Percentiles rank a stretch among this genome's conserved stretches.
Evolutionary conservation across 2,329 filamentous ascomycete species (phyloP).

Genomic region (Thermoascus crustaceus): DNA sequence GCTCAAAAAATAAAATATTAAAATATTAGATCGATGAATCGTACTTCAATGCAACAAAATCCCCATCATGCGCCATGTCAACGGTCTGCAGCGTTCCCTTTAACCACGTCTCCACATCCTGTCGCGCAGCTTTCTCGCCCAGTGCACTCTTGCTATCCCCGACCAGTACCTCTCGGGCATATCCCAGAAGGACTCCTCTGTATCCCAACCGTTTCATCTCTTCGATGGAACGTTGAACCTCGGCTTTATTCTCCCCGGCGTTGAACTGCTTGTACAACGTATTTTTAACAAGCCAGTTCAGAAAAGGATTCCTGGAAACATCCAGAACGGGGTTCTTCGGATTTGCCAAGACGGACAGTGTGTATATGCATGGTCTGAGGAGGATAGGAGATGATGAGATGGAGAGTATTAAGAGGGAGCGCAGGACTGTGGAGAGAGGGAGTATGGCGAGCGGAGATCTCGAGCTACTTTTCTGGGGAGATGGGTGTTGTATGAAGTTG

Average conservation of each 20-base stretch:
- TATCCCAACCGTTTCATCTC: conserved; percentile 44
- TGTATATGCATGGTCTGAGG: conserved; percentile 60
- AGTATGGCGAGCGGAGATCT: conserved; percentile 27
- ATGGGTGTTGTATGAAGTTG: conserved; percentile 13
- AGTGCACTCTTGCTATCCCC: conserved; percentile 24
- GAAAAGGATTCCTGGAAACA: conserved; percentile 40
- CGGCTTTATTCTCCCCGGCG: conserved; percentile 42
- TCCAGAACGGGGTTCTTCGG: conserved; percentile 39
- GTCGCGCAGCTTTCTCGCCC: conserved; percentile 23
- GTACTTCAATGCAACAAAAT: conserved; percentile 47
- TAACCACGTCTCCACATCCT: conserved; percentile 39
- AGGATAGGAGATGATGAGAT: conserved; percentile 43
- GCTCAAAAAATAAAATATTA: too few relatives aligned
- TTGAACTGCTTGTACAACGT: conserved; percentile 52
- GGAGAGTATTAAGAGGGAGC: conserved; percentile 29
- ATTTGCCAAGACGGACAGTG: conserved; percentile 52
- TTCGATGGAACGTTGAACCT: conserved; percentile 40
- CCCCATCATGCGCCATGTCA: conserved; percentile 43
- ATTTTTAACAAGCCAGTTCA: conserved; percentile 39
- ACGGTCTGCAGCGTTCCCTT: conserved; percentile 47
- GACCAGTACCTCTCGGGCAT: conserved; percentile 50
- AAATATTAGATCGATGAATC: too few relatives aligned
- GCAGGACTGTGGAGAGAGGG: conserved; percentile 29
- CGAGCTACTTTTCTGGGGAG: conserved; percentile 15
- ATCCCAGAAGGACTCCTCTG: conserved; percentile 46